Evolutionary conservation across 2,329 filamentous ascomycete genomes (phyloP).

Genomic region (Cladophialophora carrionii): DNA sequence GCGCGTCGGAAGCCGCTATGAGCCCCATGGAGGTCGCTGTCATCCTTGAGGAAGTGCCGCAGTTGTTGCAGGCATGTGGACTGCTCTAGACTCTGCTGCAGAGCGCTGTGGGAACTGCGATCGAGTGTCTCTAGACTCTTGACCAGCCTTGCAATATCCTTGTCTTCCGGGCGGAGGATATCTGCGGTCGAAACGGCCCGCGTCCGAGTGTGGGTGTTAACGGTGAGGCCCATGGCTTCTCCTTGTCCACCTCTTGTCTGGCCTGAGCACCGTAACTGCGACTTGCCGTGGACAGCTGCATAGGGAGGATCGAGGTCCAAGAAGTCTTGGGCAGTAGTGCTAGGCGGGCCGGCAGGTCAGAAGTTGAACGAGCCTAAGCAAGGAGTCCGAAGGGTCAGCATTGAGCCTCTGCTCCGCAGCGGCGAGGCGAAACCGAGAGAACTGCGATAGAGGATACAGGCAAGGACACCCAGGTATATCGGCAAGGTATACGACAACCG

Average conservation of each 20-base stretch:
- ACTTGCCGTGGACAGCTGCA: constrained; percentile 23
- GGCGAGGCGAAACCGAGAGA: background rate
- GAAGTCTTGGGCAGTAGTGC: background rate
- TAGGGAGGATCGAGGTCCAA: constrained; percentile 21
- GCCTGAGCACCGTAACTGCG: constrained; percentile 21
- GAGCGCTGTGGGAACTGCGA: constrained; percentile 40
- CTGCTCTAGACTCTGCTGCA: constrained; percentile 49
- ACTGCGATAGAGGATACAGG: background rate
- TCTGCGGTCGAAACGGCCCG: constrained; percentile 38
- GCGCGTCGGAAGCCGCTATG: constrained; percentile 85
- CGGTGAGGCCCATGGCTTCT: constrained; percentile 33
- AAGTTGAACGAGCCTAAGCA: background rate
- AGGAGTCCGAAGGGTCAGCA: constrained; percentile 15
- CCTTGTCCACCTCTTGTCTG: constrained; percentile 32
- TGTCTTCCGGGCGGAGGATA: constrained; percentile 34
- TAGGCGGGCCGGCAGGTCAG: constrained; percentile 12
- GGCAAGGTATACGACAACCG: background rate
- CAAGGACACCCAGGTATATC: background rate
- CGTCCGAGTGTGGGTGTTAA: constrained; percentile 28
- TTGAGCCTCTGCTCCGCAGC: background rate
- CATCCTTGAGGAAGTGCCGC: constrained; percentile 65
- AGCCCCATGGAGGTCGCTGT: constrained; percentile 52
- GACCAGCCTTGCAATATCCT: constrained; percentile 36
- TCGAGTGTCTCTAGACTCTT: constrained; percentile 42
- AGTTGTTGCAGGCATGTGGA: constrained; percentile 65